phyloP scores from a whole-genome alignment of 2,329 filamentous ascomycete species.

The Mollisiaceae sp. region DNA sequence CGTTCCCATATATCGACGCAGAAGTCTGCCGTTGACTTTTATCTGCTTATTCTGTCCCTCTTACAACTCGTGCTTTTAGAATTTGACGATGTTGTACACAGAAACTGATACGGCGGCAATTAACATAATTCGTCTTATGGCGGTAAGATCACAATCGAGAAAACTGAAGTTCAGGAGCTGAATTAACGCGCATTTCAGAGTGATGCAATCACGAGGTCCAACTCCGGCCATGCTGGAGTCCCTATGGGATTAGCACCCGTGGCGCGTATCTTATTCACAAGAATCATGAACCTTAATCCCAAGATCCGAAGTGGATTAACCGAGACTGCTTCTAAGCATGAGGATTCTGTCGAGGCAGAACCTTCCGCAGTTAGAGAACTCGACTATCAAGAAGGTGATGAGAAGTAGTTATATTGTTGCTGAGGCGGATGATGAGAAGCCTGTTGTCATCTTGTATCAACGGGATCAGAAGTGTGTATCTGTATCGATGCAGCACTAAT shows the following conservation, averaged over 20 bases:
- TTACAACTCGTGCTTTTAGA: not conserved
- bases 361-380: constrained; percentile 44
- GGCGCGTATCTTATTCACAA: not conserved
- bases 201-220: not conserved
- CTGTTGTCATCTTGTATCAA: not conserved
- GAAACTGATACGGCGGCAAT: not conserved
- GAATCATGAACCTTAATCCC: not conserved
- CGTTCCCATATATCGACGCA: not conserved
- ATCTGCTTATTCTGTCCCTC: not conserved
- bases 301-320: constrained; percentile 1
- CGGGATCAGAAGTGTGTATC: constrained; percentile 7
- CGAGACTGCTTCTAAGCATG: constrained; percentile 45
- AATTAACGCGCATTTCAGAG: not conserved
- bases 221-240: not conserved
- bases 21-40: not conserved
- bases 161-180: not conserved
- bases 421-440: not conserved
- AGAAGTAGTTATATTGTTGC: not conserved
- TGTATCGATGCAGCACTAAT: constrained; percentile 10
- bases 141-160: not conserved
- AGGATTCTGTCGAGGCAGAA: constrained; percentile 54
- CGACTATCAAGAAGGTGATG: not conserved
- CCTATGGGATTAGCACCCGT: not conserved
- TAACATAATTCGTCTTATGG: constrained; percentile 1
- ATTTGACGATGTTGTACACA: not conserved